Conservation (phyloP, 495 filamentous ascomycete species). For the Hypoxylon subgilvum region DNA sequence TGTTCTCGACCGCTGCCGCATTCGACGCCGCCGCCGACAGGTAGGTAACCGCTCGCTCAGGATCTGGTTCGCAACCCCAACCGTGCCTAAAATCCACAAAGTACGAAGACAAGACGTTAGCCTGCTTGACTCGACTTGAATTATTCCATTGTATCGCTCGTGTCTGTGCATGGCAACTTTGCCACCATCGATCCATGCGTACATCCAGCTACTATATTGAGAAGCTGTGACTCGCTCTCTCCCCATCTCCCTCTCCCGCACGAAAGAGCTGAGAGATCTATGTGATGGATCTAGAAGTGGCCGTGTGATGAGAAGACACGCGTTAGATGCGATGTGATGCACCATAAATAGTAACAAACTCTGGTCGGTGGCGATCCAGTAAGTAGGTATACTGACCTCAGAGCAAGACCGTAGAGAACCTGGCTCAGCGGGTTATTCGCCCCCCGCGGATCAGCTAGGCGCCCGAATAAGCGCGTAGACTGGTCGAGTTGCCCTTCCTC, state of each 20-base stretch:
- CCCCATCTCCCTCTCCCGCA: neutral
- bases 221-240: neutral
- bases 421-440: slow-evolving; percentile 92
- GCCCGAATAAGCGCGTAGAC: slow-evolving; percentile 85
- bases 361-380: slow-evolving; percentile 27
- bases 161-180: slow-evolving; percentile 27
- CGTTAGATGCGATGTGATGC: slow-evolving; percentile 14
- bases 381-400: slow-evolving; percentile 67
- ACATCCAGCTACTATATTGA: slow-evolving; percentile 9
- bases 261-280: slow-evolving; percentile 3
- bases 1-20: slow-evolving; percentile 80
- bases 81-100: slow-evolving; percentile 69
- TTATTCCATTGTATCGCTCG: slow-evolving; percentile 4
- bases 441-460: slow-evolving; percentile 82
- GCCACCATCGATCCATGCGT: slow-evolving; percentile 27
- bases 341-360: slow-evolving; percentile 31
- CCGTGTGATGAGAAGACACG: slow-evolving; percentile 20
- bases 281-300: slow-evolving; percentile 17
- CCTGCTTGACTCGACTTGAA: neutral
- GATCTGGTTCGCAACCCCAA: slow-evolving; percentile 82
- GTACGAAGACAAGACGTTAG: slow-evolving; percentile 22
- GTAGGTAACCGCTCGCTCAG: slow-evolving; percentile 76
- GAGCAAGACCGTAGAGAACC: slow-evolving; percentile 91
- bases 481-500: slow-evolving; percentile 76
- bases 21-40: slow-evolving; percentile 90